phyloP scores from a whole-genome alignment of 2,329 filamentous ascomycete genomes.

The Sporothrix phasma region DNA sequence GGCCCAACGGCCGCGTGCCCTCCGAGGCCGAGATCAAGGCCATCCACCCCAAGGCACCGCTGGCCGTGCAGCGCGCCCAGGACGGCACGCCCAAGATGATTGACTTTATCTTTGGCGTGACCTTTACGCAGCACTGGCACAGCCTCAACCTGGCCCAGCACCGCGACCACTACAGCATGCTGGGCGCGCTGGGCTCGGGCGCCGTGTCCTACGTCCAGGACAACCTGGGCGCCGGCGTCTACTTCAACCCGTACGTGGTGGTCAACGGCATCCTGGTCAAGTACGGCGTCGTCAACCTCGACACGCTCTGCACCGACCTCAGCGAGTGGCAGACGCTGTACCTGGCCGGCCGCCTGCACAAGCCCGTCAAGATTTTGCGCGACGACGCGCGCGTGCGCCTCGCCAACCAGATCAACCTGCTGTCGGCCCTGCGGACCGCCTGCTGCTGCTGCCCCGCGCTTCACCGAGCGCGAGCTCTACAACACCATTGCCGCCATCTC shows the following conservation, averaged over 20 bases:
- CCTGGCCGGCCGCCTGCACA: slow-evolving; percentile 90
- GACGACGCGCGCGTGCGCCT: slow-evolving; percentile 88
- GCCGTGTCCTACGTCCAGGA: slow-evolving; percentile 81
- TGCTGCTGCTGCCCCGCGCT: slow-evolving; percentile 76
- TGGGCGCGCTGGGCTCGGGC: slow-evolving; percentile 75
- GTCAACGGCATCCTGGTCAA: slow-evolving; percentile 95
- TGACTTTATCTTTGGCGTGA: slow-evolving; percentile 95
- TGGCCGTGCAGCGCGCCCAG: slow-evolving; percentile 74
- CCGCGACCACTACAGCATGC: slow-evolving; percentile 80
- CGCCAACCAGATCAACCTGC: slow-evolving; percentile 89
- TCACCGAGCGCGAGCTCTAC: slow-evolving; percentile 82
- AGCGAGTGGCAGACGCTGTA: slow-evolving; percentile 91
- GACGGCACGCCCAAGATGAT: slow-evolving; percentile 90
- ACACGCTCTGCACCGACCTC: slow-evolving; percentile 78
- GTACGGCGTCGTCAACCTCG: slow-evolving; percentile 91
- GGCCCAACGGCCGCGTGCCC: slow-evolving; percentile 39
- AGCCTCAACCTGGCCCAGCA: slow-evolving; percentile 83
- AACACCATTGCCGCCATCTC: slow-evolving; percentile 84
- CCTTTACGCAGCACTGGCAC: slow-evolving; percentile 94
- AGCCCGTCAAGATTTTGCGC: slow-evolving; percentile 93
- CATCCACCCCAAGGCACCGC: slow-evolving; percentile 72
- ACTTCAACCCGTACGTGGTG: slow-evolving; percentile 93
- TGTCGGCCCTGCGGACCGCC: slow-evolving; percentile 85
- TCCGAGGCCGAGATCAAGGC: slow-evolving; percentile 48
- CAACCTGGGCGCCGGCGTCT: slow-evolving; percentile 81